phyloP scores from a whole-genome alignment of 2,329 filamentous ascomycete genomes.

The Lachnellula occidentalis region DNA sequence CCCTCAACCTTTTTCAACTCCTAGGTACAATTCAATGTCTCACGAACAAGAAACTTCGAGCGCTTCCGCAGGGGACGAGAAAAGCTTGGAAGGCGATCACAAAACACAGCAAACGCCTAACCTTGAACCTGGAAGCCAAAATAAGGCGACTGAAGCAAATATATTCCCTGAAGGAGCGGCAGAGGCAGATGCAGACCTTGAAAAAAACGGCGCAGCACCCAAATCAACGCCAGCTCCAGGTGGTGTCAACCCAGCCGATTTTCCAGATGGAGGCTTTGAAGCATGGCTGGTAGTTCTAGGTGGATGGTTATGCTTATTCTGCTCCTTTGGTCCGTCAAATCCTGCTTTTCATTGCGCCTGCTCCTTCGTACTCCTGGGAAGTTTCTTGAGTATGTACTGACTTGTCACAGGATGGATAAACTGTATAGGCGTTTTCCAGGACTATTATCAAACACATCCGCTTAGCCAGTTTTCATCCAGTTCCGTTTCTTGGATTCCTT shows the following conservation, averaged over 20 bases:
- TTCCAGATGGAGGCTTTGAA: slow-evolving; percentile 51
- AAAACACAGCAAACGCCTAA: not conserved
- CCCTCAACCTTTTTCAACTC: no score
- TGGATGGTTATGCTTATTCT: slow-evolving; percentile 41
- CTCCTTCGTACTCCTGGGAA: no score
- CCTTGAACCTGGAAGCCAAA: slow-evolving; percentile 25
- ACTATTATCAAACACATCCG: slow-evolving; percentile 49
- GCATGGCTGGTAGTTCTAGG: slow-evolving; percentile 54
- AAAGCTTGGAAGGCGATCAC: not conserved
- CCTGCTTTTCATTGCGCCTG: no score
- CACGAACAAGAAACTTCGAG: not conserved
- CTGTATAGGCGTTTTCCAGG: slow-evolving; percentile 50
- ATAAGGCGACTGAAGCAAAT: slow-evolving; percentile 33
- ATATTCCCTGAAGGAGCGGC: slow-evolving; percentile 85
- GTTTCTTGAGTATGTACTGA: not conserved
- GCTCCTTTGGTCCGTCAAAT: slow-evolving; percentile 35
- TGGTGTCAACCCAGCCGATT: slow-evolving; percentile 41
- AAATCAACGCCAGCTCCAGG: slow-evolving; percentile 14
- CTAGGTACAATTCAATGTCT: not conserved
- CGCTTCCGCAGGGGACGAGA: not conserved
- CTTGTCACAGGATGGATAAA: slow-evolving; percentile 38
- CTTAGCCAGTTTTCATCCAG: slow-evolving; percentile 45
- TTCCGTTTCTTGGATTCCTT: slow-evolving; percentile 58
- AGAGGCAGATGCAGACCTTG: slow-evolving; percentile 89
- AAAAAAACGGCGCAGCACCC: slow-evolving; percentile 27